Conservation (phyloP, 1,139 yeast species). For the Geotrichum carabidarum region DNA sequence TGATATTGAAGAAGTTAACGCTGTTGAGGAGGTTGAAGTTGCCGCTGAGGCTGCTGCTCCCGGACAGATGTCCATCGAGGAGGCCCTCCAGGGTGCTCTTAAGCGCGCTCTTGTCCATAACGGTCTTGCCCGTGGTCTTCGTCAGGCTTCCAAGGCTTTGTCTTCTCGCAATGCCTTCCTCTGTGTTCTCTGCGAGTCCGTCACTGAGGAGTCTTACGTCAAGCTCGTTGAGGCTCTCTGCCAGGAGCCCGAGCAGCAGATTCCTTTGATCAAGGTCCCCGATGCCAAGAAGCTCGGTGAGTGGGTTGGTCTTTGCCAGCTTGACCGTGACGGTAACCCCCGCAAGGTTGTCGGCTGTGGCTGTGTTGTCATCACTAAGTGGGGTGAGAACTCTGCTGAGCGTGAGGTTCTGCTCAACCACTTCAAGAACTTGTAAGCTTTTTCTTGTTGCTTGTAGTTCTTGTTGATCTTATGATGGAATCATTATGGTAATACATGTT, state of each 20-base stretch:
- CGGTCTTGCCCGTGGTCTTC: slow-evolving; percentile 99
- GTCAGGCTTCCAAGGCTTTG: slow-evolving; percentile 99
- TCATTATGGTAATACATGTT: neutral
- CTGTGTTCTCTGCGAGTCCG: slow-evolving; percentile 96
- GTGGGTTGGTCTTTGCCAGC: slow-evolving; percentile 99
- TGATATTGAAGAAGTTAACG: slow-evolving; percentile 40
- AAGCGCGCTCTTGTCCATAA: slow-evolving; percentile 98
- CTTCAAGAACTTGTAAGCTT: slow-evolving; percentile 76
- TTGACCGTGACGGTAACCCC: slow-evolving; percentile 99
- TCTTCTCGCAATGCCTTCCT: slow-evolving; percentile 92
- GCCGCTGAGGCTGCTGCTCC: slow-evolving; percentile 69
- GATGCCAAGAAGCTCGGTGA: slow-evolving; percentile 99
- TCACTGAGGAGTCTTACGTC: slow-evolving; percentile 94
- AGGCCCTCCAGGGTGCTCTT: slow-evolving; percentile 96
- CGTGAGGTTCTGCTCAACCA: slow-evolving; percentile 95
- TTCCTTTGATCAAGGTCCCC: slow-evolving; percentile 97
- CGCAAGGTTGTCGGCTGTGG: slow-evolving; percentile 99
- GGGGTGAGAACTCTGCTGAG: slow-evolving; percentile 99
- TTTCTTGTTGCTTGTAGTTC: slow-evolving; percentile 24
- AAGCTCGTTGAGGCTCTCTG: slow-evolving; percentile 99
- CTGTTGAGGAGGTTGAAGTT: slow-evolving; percentile 74
- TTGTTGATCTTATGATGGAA: neutral
- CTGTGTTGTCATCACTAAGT: slow-evolving; percentile 98
- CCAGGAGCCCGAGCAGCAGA: slow-evolving; percentile 94
- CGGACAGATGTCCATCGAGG: slow-evolving; percentile 93